Percentiles rank a stretch among this genome's conserved stretches.
phyloP scores from a whole-genome alignment of 1,139 yeast genomes.

The Yamadazyma spencermartinsiae region DNA sequence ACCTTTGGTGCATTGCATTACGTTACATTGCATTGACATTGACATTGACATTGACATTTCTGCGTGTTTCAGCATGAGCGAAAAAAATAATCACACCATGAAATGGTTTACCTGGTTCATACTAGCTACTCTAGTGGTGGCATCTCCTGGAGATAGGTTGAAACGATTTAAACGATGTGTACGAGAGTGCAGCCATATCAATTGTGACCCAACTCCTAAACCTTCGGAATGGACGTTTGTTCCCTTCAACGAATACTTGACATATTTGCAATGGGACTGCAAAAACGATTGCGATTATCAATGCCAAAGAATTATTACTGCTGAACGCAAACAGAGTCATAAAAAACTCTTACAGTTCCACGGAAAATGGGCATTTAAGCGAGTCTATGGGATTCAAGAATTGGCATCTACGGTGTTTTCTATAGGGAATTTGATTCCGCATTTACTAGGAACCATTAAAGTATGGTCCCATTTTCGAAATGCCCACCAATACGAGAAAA shows the following conservation, averaged over 20 bases:
- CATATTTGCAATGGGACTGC: conserved; percentile 74
- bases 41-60: too few species aligned
- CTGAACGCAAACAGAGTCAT: conserved; percentile 39
- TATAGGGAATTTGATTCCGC: conserved; percentile 75
- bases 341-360: conserved; percentile 79
- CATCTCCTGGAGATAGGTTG: conserved; percentile 78
- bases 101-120: neutral
- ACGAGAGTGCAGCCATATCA: conserved; percentile 53
- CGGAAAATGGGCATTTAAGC: conserved; percentile 93
- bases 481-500: conserved; percentile 12
- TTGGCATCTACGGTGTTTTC: conserved; percentile 81
- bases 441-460: conserved; percentile 56
- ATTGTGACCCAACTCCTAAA: conserved; percentile 8
- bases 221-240: conserved; percentile 23
- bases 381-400: conserved; percentile 81
- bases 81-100: neutral
- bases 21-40: neutral
- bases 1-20: conserved; percentile 1
- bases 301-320: conserved; percentile 78
- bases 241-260: conserved; percentile 38
- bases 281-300: conserved; percentile 84
- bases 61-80: neutral
- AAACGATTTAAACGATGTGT: conserved; percentile 69
- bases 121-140: conserved; percentile 19
- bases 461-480: conserved; percentile 23